A percentile compares a stretch with the other conserved stretches of the same genome.
Evolutionary conservation across 257 asterid genomes (phyloP).

Genomic region (Oldenlandia corymbosa): DNA sequence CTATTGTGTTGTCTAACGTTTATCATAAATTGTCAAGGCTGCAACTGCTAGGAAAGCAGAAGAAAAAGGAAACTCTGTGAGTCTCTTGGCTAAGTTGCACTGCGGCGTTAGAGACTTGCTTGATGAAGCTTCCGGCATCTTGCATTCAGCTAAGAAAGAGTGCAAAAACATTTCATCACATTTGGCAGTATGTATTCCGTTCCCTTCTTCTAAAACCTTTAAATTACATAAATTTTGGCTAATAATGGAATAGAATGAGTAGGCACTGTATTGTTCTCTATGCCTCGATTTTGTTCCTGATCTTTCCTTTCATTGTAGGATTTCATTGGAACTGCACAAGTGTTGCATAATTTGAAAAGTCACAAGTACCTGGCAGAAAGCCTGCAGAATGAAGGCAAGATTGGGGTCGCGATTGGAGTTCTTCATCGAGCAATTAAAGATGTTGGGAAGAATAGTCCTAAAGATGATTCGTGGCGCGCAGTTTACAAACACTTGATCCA

Average conservation of each 20-base stretch:
- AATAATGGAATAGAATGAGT: background rate
- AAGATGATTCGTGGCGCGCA: constrained; percentile 46
- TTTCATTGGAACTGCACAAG: constrained; percentile 33
- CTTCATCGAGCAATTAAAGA: constrained; percentile 38
- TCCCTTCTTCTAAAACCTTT: background rate
- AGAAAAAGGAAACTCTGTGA: constrained; percentile 47
- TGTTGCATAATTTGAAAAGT: constrained; percentile 46
- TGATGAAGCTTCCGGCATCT: constrained; percentile 37
- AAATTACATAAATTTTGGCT: too few relatives aligned
- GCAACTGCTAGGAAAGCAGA: constrained; percentile 61
- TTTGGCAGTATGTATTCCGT: constrained; percentile 31
- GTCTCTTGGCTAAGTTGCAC: constrained; percentile 58
- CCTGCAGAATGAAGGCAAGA: constrained; percentile 41
- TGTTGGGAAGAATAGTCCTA: constrained; percentile 32
- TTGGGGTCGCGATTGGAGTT: constrained; percentile 46
- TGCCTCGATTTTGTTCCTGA: background rate
- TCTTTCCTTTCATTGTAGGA: constrained; percentile 32
- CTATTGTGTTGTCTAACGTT: background rate
- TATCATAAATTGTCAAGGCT: constrained; percentile 34
- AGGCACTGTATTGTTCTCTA: background rate
- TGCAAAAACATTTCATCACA: constrained; percentile 48
- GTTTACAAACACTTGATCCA: constrained; percentile 30
- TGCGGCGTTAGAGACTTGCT: constrained; percentile 48
- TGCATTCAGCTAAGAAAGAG: constrained; percentile 30
- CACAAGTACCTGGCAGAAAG: constrained; percentile 39